Evolutionary conservation across 371 early-diverging fungal species (phyloP).

Genomic region (Actinomortierella wolfii): DNA sequence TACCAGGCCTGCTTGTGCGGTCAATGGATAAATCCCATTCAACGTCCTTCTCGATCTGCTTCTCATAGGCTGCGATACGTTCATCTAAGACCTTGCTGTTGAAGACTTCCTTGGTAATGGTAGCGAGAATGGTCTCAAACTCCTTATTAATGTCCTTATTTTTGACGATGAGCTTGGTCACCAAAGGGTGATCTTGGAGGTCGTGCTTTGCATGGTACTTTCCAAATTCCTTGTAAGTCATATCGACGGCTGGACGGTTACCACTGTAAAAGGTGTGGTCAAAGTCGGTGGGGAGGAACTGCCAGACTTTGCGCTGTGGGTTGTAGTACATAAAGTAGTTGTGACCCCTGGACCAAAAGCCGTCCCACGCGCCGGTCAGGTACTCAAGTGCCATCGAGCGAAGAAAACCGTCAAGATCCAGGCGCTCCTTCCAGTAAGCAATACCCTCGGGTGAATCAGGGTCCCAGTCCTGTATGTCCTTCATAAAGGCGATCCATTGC

Average conservation of each 20-base stretch:
- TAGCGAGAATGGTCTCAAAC: constrained; percentile 15
- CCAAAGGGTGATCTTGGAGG: constrained; percentile 20
- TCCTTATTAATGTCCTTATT: constrained; percentile 15
- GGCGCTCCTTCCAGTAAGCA: constrained; percentile 9
- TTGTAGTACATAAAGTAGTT: constrained; percentile 16
- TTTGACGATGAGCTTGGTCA: constrained; percentile 20
- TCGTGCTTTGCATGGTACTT: not conserved
- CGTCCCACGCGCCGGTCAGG: constrained; percentile 10
- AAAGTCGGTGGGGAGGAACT: constrained; percentile 13
- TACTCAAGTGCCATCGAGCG: constrained; percentile 16
- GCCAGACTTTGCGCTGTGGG: constrained; percentile 11
- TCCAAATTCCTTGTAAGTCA: constrained; percentile 8
- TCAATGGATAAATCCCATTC: constrained; percentile 7
- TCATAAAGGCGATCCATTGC: constrained; percentile 12
- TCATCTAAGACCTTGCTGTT: constrained; percentile 11
- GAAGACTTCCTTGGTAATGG: constrained; percentile 14
- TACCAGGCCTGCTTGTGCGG: constrained; percentile 2
- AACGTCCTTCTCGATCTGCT: constrained; percentile 7
- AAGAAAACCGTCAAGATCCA: constrained; percentile 14
- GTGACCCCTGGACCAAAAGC: constrained; percentile 4
- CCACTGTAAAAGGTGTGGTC: constrained; percentile 10
- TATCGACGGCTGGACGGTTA: constrained; percentile 10
- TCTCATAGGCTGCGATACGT: constrained; percentile 12
- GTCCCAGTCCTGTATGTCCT: constrained; percentile 14
- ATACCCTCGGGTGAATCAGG: not conserved